Base-by-base conservation (phyloP, 1,139 yeast species). In the Suhomyces wounanorum region DNA sequence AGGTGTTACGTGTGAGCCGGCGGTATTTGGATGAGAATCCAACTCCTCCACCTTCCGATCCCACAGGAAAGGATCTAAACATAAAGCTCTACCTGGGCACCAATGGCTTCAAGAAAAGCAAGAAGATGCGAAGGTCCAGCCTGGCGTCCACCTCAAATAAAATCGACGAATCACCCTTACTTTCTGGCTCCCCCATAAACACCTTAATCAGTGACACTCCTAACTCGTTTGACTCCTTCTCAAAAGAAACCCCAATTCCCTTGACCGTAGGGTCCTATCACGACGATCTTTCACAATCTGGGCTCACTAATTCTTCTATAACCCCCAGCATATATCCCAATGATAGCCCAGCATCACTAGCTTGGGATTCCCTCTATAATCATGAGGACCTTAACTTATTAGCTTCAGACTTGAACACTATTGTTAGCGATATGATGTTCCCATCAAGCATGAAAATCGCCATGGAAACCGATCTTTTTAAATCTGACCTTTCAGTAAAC, bases 331-430 rank as follows among this genome's bases (percentile, higher is more conserved):
- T 39, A 7, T 45, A 43, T 21, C 38, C 47, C 28, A 45, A 45
- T 14, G 49, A 35, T 7, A 49, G 48, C 28, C 49, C 52, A 3
- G 17, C 10, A 1, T 47, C 55, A n/a, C 16, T 52, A 14, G 46
- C 47, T 5, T 48, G 48, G 50, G 52, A 49, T n/a, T 40, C 44
- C n/a, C 31, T 48, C 23, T 68, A 68, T 52, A 67, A 67, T 49
- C 65, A 61, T 28, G 68, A 68, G 25, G 81, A 77, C 54, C 64
- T 77, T 46, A 66, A 72, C 47, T 48, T 72, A 8, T 60, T 76
- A 39, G 80, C 80, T 0, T 56, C 63, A n/a, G 80, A 77, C 52
- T 62, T 76, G 48, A 75, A 76, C 56, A 72, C 75, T 51, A 67
- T 77, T 53, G 80, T 76, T 33, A 67, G 66, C 25, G 70, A 70